Conservation (phyloP, 257 asterid species). For the Solanum ossicruentum region DNA sequence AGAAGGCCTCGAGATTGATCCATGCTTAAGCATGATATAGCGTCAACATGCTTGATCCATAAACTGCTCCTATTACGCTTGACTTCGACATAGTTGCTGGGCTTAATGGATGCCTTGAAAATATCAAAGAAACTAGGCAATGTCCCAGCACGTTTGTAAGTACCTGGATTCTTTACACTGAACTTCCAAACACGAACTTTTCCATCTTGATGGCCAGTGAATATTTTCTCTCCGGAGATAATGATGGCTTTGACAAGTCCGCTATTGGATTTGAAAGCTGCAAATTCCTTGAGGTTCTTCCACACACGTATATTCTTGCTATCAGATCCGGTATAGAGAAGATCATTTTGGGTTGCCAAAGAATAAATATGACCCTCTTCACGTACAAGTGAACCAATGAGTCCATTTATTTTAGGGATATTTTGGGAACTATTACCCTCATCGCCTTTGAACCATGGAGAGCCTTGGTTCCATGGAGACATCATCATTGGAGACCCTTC, state of each 20-base stretch:
- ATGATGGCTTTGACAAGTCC: constrained; percentile 55
- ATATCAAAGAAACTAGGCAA: constrained; percentile 38
- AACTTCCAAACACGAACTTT: constrained; percentile 47
- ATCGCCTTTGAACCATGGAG: constrained; percentile 19
- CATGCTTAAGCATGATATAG: constrained; percentile 43
- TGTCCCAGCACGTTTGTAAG: constrained; percentile 30
- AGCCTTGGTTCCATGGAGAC: constrained; percentile 48
- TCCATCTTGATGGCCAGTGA: constrained; percentile 63
- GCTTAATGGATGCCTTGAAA: constrained; percentile 36
- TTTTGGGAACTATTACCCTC: background rate
- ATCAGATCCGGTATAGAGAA: constrained; percentile 55
- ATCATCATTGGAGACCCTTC: constrained; percentile 48
- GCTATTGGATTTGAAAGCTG: constrained; percentile 40
- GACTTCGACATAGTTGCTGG: constrained; percentile 36
- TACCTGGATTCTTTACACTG: background rate
- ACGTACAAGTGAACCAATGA: constrained; percentile 30
- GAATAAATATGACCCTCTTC: constrained; percentile 50
- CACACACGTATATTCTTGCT: constrained; percentile 54
- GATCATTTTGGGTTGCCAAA: constrained; percentile 22
- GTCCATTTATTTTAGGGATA: constrained; percentile 12
- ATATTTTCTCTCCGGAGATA: constrained; percentile 26
- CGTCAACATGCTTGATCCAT: constrained; percentile 52
- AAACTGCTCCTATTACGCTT: constrained; percentile 20
- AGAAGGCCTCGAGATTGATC: constrained; percentile 17
- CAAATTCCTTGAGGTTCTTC: constrained; percentile 24